A percentile compares a stretch with the other conserved stretches of the same genome.
phyloP scores from a whole-genome alignment of 2,329 filamentous ascomycete genomes.

The Akanthomyces dipterigenus region DNA sequence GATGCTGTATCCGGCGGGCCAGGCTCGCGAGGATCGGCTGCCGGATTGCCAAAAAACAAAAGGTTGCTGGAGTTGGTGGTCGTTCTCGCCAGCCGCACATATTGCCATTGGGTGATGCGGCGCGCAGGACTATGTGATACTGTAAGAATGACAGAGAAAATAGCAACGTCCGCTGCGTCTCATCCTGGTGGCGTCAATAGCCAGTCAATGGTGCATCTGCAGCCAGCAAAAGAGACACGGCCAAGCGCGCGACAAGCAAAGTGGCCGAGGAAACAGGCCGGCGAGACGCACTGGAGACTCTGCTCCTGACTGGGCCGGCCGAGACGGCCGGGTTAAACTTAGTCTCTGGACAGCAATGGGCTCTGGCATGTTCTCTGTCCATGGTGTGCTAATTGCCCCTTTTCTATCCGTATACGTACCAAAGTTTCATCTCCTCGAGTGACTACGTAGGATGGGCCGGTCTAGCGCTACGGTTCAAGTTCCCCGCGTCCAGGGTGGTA shows the following conservation, averaged over 20 bases:
- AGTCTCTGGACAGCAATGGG: background rate
- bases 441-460: background rate
- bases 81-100: background rate
- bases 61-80: background rate
- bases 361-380: background rate
- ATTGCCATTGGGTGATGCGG: background rate
- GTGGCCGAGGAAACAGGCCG: background rate
- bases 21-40: background rate
- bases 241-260: constrained; percentile 5
- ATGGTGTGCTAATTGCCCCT: background rate
- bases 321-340: background rate
- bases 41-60: background rate
- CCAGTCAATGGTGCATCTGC: background rate
- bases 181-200: background rate
- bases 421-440: background rate
- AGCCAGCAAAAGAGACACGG: background rate
- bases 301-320: background rate
- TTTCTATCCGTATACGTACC: too few species aligned
- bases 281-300: too few species aligned
- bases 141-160: background rate
- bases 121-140: background rate
- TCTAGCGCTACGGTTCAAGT: constrained; percentile 7
- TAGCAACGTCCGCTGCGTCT: background rate
- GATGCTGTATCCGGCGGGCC: background rate
- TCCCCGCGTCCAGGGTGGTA: constrained; percentile 6